Evolutionary conservation across 179 eudicot species (phyloP).

Genomic region (Camellia oleifera): DNA sequence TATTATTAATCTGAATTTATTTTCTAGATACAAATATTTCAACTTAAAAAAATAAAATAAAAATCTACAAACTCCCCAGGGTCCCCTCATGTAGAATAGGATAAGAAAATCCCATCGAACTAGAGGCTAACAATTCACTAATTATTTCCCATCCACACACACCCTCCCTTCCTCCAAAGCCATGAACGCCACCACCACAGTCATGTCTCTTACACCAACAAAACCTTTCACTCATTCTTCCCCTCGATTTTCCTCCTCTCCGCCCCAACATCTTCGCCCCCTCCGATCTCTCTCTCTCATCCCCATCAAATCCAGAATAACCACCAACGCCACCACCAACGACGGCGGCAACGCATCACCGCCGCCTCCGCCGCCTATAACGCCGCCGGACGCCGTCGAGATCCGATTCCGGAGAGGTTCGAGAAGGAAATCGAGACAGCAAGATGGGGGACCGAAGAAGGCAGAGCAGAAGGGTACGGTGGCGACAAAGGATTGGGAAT

Average conservation of each 20-base stretch:
- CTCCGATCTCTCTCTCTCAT: slow-evolving; percentile 14
- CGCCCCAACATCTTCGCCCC: slow-evolving; percentile 19
- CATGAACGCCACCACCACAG: slow-evolving; percentile 29
- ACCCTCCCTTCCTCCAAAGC: not conserved
- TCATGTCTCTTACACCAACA: not conserved
- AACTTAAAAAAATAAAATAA: no score
- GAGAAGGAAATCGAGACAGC: slow-evolving; percentile 27
- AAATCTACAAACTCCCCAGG: no score
- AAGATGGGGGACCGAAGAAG: slow-evolving; percentile 13
- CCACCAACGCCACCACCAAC: slow-evolving; percentile 21
- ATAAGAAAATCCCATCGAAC: slow-evolving; percentile 19
- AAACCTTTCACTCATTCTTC: slow-evolving; percentile 22
- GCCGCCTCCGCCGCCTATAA: slow-evolving; percentile 17
- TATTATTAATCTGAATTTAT: no score
- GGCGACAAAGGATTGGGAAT: slow-evolving; percentile 60
- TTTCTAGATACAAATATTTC: no score
- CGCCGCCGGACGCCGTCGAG: slow-evolving; percentile 38
- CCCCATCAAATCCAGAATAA: slow-evolving; percentile 19
- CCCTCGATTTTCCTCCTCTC: slow-evolving; percentile 1
- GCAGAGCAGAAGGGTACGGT: not conserved
- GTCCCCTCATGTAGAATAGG: slow-evolving; percentile 1
- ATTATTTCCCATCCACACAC: no score
- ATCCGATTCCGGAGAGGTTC: slow-evolving; percentile 58
- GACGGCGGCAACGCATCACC: slow-evolving; percentile 15
- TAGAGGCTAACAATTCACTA: not conserved